Evolutionary conservation across 2,329 filamentous ascomycete genomes (phyloP), one percentile per base, ranked within the genome.

Genomic region (Plectosphaerella cucumerina): DNA sequence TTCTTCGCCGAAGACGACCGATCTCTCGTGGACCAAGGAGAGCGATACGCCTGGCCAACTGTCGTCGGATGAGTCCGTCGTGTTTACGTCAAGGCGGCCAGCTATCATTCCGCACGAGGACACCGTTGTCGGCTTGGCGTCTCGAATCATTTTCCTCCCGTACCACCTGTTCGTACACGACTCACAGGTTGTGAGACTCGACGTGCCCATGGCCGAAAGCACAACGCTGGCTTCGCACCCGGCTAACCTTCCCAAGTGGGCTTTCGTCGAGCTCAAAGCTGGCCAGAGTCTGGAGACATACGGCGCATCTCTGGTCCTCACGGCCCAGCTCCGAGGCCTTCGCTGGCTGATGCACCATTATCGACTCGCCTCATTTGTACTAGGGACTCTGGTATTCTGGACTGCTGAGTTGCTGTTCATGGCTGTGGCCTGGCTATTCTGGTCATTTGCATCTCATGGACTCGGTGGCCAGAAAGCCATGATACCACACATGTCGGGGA

Each of bases 331-430:
- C 56, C 77, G 80, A 11, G 93, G 93, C 0, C 66, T 97, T 54
- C 75, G 87, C 46, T 94, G 88, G 83, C 61, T 92, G 50, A 96
- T 99, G 89, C 94, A 94, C 61, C 85, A 90, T 54, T 86, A 93
- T 70, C 83, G 87, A 12, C 62, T 94, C 34, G 66, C 83, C 2
- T 84, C 84, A 5, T 91, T 90, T 52, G 48, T 87, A 1, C 61
- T 85, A 1, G 87, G 91, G 60, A 89, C 85, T 0, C 67, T 73
- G 1, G 59, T 81, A 1, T 97, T 97, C 68, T 97, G 92, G 90
- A 64, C 73, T 1, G 81, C 83, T 12, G 90, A 93, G 62, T 76
- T 95, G 60, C 56, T 83, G 1, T 86, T 85, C 41, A 81, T 88
- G 65, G 73, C 76, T 1, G 35, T 85, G 1, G 84, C 81, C 0